Conservation (phyloP, 1,139 yeast genomes). For the Saccharomycopsis hybrid region DNA sequence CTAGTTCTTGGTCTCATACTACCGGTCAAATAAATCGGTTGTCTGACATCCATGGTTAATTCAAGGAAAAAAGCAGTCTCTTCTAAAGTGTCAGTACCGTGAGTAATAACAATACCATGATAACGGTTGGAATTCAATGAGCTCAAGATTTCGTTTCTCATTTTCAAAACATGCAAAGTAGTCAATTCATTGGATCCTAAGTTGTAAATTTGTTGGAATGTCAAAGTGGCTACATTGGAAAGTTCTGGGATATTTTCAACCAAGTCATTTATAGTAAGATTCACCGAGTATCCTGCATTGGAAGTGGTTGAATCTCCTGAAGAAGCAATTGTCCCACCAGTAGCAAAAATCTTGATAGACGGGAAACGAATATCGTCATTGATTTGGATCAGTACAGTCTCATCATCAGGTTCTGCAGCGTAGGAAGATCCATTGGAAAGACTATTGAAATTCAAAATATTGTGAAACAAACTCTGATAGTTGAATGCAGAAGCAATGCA, state of each 20-base stretch:
- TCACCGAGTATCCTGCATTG: conserved; percentile 66
- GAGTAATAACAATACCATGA: conserved; percentile 55
- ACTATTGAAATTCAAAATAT: not conserved
- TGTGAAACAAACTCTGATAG: not conserved
- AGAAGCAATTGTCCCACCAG: conserved; percentile 72
- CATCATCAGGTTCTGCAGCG: conserved; percentile 13
- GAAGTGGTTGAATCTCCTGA: conserved; percentile 50
- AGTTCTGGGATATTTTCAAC: conserved; percentile 55
- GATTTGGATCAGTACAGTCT: conserved; percentile 16
- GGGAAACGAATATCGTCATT: conserved; percentile 27
- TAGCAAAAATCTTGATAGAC: conserved; percentile 53
- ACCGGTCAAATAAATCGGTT: conserved; percentile 64
- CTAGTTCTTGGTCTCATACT: conserved; percentile 70
- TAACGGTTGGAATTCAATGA: conserved; percentile 33
- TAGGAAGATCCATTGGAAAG: not conserved
- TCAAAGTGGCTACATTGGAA: conserved; percentile 48
- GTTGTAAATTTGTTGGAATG: conserved; percentile 60
- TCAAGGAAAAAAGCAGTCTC: conserved; percentile 67
- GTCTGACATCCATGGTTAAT: conserved; percentile 46
- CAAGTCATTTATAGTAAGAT: conserved; percentile 57
- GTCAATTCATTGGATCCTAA: conserved; percentile 61
- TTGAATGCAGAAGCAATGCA: not conserved
- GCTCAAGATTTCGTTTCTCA: conserved; percentile 37
- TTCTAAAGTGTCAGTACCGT: conserved; percentile 68
- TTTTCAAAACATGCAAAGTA: conserved; percentile 31